These are phyloP conservation scores for Suillus spraguei DNA, from an alignment of 768 basidiomycete genomes.

Conservation along the genomic window DNA sequence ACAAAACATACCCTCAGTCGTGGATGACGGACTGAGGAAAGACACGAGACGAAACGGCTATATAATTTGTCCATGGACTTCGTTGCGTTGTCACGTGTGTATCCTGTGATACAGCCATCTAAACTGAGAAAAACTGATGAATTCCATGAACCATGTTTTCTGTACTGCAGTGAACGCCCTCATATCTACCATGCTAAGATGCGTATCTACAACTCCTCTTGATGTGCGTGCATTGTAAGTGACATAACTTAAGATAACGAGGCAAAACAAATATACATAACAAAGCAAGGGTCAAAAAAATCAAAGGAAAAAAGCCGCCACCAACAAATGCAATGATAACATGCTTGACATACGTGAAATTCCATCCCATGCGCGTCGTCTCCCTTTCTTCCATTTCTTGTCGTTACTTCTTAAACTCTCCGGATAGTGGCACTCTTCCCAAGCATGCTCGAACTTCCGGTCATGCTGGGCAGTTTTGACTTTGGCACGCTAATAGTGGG, in stretches of 20 bases:
- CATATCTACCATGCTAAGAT: slow-evolving; percentile 1
- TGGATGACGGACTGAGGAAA: no score
- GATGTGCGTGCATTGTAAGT: slow-evolving; percentile 7
- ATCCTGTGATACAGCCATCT: not conserved
- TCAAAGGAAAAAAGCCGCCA: slow-evolving; percentile 4
- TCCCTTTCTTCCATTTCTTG: not conserved
- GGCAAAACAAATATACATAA: not conserved
- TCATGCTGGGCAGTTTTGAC: slow-evolving; percentile 10
- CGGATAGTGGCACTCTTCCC: slow-evolving; percentile 14
- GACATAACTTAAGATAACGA: not conserved
- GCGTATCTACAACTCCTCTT: slow-evolving; percentile 1
- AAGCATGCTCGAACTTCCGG: slow-evolving; percentile 2
- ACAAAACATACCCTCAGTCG: no score
- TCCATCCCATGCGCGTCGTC: not conserved
- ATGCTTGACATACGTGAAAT: slow-evolving; percentile 8
- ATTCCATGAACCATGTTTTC: not conserved
- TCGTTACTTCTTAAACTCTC: not conserved
- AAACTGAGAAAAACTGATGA: not conserved
- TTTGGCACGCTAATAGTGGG: slow-evolving; percentile 13
- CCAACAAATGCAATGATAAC: slow-evolving; percentile 10
- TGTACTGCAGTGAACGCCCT: not conserved
- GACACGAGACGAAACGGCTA: not conserved
- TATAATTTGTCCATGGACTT: no score
- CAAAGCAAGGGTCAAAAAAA: slow-evolving; percentile 1
- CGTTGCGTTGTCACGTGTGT: no score